phyloP scores from a whole-genome alignment of 352 stramenopile genomes.

The Phytophthora multivora region DNA sequence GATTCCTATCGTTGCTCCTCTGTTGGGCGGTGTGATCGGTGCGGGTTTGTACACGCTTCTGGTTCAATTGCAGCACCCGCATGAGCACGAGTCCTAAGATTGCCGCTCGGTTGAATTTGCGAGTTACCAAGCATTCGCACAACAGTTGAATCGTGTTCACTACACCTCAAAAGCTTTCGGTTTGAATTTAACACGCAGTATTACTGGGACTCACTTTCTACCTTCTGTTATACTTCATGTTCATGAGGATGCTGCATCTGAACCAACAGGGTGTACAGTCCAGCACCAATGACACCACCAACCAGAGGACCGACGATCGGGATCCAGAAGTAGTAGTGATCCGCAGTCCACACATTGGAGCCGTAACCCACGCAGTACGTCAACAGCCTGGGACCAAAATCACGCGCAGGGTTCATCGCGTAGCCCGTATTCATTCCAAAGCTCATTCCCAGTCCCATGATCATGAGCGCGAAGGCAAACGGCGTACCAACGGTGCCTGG shows the following conservation, averaged over 20 bases:
- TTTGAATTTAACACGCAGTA: too few relatives aligned
- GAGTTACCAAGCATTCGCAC: too few relatives aligned
- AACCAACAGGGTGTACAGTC: constrained; percentile 16
- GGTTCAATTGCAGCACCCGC: constrained; percentile 18
- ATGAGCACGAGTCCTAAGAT: constrained; percentile 12
- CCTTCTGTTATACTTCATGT: background rate
- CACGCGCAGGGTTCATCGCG: constrained; percentile 23
- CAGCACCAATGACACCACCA: constrained; percentile 14
- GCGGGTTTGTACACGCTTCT: constrained; percentile 16
- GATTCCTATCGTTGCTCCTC: constrained; percentile 16
- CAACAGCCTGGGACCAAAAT: constrained; percentile 17
- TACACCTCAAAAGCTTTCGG: too few relatives aligned
- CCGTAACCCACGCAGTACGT: constrained; percentile 19
- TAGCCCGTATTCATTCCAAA: constrained; percentile 30
- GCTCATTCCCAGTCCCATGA: constrained; percentile 24
- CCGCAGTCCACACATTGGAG: constrained; percentile 17
- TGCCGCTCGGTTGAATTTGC: background rate
- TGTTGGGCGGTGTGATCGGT: constrained; percentile 12
- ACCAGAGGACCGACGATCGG: constrained; percentile 10
- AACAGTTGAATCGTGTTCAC: too few relatives aligned
- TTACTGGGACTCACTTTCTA: too few relatives aligned
- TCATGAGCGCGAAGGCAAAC: constrained; percentile 21
- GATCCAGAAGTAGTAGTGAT: constrained; percentile 27
- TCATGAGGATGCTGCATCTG: constrained; percentile 20
- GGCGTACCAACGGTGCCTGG: constrained; percentile 15